These are phyloP conservation scores for Calocybe cyanea DNA, from an alignment of 768 basidiomycete species.

Conservation along the genomic window DNA sequence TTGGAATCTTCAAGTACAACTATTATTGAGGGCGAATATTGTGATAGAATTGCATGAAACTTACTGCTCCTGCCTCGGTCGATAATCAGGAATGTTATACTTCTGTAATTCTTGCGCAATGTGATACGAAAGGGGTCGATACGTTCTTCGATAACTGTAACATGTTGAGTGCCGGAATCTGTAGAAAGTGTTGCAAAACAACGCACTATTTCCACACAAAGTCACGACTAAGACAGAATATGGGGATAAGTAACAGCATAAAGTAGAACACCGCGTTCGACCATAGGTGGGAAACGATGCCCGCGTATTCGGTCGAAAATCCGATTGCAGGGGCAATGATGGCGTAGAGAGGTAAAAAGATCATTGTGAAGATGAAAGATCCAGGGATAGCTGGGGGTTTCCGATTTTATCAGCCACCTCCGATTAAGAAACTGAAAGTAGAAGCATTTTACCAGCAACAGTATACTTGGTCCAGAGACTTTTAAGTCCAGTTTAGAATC, in stretches of 20 bases:
- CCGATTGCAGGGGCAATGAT: constrained; percentile 80
- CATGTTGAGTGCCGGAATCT: constrained; percentile 10
- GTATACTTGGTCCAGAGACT: constrained; percentile 99
- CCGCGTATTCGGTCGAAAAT: constrained; percentile 88
- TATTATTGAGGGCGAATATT: constrained; percentile 6
- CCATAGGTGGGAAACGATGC: constrained; percentile 90
- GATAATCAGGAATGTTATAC: constrained; percentile 95
- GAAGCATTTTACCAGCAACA: constrained; percentile 63
- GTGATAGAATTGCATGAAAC: constrained; percentile 23
- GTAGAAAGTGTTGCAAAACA: constrained; percentile 6
- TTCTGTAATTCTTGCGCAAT: constrained; percentile 99
- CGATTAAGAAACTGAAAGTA: background rate
- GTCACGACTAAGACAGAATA: constrained; percentile 82
- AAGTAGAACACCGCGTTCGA: constrained; percentile 87
- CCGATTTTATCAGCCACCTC: background rate
- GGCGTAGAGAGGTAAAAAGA: constrained; percentile 89
- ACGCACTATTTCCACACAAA: constrained; percentile 97
- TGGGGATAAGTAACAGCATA: constrained; percentile 76
- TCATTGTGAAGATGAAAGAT: constrained; percentile 95
- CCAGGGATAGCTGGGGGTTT: constrained; percentile 84
- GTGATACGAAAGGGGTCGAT: constrained; percentile 90
- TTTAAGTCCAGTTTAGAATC: constrained; percentile 3
- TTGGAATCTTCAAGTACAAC: constrained; percentile 64
- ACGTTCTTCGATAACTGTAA: constrained; percentile 83
- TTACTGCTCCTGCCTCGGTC: constrained; percentile 95